Percentiles rank a stretch among this genome's conserved stretches.
phyloP scores from a whole-genome alignment of 352 stramenopile genomes.

The Plasmopara muralis region DNA sequence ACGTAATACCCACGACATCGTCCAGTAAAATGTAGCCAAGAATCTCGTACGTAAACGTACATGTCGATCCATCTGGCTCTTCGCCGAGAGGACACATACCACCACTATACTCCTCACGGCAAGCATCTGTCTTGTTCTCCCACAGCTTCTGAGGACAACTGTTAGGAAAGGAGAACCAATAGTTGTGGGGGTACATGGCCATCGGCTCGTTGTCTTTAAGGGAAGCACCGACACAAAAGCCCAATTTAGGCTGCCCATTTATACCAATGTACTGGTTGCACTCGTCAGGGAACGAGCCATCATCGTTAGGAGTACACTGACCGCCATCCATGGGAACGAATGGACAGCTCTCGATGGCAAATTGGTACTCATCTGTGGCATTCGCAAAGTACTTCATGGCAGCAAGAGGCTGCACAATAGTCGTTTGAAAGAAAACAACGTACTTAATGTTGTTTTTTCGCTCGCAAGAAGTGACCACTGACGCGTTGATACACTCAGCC shows the following conservation, averaged over 20 bases:
- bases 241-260: conserved; percentile 38
- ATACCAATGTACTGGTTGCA: conserved; percentile 53
- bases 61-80: conserved; percentile 47
- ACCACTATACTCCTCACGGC: conserved; percentile 29
- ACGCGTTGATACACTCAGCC: conserved; percentile 53
- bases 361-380: conserved; percentile 24
- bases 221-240: conserved; percentile 43
- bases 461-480: conserved; percentile 28
- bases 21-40: conserved; percentile 55
- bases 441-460: conserved; percentile 58
- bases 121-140: conserved; percentile 35
- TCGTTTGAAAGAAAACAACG: conserved; percentile 58
- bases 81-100: conserved; percentile 41
- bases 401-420: conserved; percentile 32
- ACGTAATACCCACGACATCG: conserved; percentile 68
- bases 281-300: conserved; percentile 30
- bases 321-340: conserved; percentile 57
- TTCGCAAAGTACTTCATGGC: conserved; percentile 46
- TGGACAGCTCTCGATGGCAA: conserved; percentile 40
- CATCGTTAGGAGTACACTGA: conserved; percentile 34
- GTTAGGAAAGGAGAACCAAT: conserved; percentile 82
- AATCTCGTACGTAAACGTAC: conserved; percentile 57
- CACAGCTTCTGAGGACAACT: conserved; percentile 45
- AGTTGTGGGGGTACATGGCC: conserved; percentile 71
- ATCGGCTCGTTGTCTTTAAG: conserved; percentile 38